Evolutionary conservation across 768 basidiomycete species (phyloP).

Genomic region (Phylloporus rhodoxanthus): DNA sequence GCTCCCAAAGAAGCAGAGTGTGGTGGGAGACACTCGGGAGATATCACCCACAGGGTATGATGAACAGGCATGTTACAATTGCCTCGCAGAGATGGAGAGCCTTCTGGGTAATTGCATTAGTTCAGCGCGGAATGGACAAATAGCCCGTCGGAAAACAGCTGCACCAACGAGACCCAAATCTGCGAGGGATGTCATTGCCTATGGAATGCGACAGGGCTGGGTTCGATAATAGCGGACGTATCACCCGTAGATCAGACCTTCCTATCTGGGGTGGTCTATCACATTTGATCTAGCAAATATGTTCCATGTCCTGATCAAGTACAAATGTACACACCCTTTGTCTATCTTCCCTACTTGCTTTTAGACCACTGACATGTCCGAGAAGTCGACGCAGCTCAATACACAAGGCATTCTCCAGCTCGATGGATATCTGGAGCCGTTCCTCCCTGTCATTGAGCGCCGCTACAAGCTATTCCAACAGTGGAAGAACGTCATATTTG

Average conservation of each 20-base stretch:
- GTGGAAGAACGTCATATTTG: conserved; percentile 72
- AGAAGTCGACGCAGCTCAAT: conserved; percentile 43
- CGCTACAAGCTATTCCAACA: conserved; percentile 63
- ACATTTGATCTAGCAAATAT: background rate
- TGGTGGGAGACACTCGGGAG: conserved; percentile 8
- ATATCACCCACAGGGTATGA: conserved; percentile 38
- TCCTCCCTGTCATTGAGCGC: conserved; percentile 61
- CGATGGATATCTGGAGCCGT: conserved; percentile 73
- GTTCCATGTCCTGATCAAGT: background rate
- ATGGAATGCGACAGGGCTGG: conserved; percentile 62
- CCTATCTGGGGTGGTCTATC: conserved; percentile 10
- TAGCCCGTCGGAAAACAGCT: conserved; percentile 33
- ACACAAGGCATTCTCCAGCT: conserved; percentile 52
- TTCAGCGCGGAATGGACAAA: conserved; percentile 29
- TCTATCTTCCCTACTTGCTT: conserved; percentile 3
- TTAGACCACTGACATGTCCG: conserved; percentile 31
- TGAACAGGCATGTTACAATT: conserved; percentile 66
- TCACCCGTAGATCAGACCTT: conserved; percentile 3
- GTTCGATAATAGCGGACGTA: conserved; percentile 30
- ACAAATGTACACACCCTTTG: conserved; percentile 2
- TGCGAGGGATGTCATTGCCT: conserved; percentile 58
- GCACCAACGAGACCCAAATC: conserved; percentile 26
- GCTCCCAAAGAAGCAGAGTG: conserved; percentile 43
- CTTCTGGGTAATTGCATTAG: conserved; percentile 47
- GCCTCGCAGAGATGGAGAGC: conserved; percentile 59